A percentile compares a stretch with the other conserved stretches of the same genome.
These are phyloP conservation scores for Neurospora terricola DNA, from an alignment of 495 filamentous ascomycete genomes.

Conservation along the genomic window DNA sequence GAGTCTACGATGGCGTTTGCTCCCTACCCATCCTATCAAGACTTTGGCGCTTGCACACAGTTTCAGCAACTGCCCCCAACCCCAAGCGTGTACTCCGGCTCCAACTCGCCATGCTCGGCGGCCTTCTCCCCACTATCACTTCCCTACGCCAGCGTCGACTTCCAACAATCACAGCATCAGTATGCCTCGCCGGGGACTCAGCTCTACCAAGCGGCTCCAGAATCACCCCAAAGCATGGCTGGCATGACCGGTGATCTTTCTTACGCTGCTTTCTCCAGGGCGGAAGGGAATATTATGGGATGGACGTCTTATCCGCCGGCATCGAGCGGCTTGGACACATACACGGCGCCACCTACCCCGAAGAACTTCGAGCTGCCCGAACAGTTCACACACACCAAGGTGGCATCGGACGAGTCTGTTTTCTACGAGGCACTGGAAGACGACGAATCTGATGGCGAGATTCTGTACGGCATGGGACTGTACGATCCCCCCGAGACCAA, in stretches of 20 bases:
- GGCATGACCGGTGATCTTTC: conserved; percentile 6
- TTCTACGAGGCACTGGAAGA: conserved; percentile 33
- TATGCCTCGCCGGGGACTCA: background rate
- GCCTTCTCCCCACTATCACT: conserved; percentile 32
- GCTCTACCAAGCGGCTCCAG: background rate
- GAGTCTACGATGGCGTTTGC: conserved; percentile 22
- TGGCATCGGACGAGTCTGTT: conserved; percentile 35
- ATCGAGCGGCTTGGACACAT: conserved; percentile 23
- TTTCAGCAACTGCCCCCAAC: conserved; percentile 32
- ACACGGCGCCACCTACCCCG: conserved; percentile 50
- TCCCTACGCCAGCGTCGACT: conserved; percentile 17
- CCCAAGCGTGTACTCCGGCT: conserved; percentile 31
- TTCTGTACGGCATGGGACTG: conserved; percentile 74
- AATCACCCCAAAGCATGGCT: background rate
- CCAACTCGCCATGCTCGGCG: conserved; percentile 33
- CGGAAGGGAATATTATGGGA: conserved; percentile 14
- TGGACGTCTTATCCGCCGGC: conserved; percentile 29
- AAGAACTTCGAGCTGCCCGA: conserved; percentile 34
- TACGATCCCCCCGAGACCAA: conserved; percentile 56
- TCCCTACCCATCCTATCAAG: conserved; percentile 20
- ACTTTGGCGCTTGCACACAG: conserved; percentile 27
- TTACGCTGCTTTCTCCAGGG: conserved; percentile 9
- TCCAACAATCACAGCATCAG: conserved; percentile 6
- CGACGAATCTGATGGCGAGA: conserved; percentile 47
- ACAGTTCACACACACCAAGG: conserved; percentile 22